A percentile compares a stretch with the other conserved stretches of the same genome.
Evolutionary conservation across 2,329 filamentous ascomycete genomes (phyloP).

Genomic region (Neodidymelliopsis sp.): DNA sequence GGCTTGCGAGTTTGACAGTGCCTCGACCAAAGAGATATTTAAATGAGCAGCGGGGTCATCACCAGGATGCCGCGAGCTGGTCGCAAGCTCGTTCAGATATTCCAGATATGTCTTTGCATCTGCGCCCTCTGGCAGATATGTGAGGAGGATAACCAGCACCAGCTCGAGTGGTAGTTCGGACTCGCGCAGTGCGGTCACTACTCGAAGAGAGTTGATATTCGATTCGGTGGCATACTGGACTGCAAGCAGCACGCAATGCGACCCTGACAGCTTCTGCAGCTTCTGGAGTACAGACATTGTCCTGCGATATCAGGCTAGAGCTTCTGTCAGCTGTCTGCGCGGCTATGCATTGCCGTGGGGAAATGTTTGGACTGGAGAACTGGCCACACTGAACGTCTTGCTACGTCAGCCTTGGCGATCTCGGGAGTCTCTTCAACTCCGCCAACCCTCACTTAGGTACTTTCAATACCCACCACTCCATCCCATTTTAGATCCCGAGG

Average conservation of each 20-base stretch:
- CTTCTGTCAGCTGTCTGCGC: constrained; percentile 6
- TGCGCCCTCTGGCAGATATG: constrained; percentile 76
- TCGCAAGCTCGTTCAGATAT: constrained; percentile 66
- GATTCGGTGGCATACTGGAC: constrained; percentile 72
- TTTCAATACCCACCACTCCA: constrained; percentile 9
- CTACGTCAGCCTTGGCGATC: constrained; percentile 22
- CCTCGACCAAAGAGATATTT: constrained; percentile 64
- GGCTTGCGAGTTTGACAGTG: constrained; percentile 69
- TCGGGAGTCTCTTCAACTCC: constrained; percentile 11
- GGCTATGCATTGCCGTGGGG: constrained; percentile 9
- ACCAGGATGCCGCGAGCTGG: constrained; percentile 56
- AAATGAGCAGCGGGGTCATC: constrained; percentile 48
- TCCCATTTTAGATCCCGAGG: background rate
- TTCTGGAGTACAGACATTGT: constrained; percentile 39
- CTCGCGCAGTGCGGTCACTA: constrained; percentile 64
- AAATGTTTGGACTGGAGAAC: constrained; percentile 7
- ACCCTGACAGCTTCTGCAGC: constrained; percentile 61
- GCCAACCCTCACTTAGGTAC: constrained; percentile 6
- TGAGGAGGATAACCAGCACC: constrained; percentile 75
- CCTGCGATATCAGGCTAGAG: constrained; percentile 1
- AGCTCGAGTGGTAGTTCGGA: constrained; percentile 69
- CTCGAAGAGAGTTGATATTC: constrained; percentile 69
- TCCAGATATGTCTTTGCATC: constrained; percentile 68
- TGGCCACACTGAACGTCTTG: constrained; percentile 17
- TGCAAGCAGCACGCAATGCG: constrained; percentile 76